Conservation (phyloP, 306 rosid genomes). For the Urtica urens region DNA sequence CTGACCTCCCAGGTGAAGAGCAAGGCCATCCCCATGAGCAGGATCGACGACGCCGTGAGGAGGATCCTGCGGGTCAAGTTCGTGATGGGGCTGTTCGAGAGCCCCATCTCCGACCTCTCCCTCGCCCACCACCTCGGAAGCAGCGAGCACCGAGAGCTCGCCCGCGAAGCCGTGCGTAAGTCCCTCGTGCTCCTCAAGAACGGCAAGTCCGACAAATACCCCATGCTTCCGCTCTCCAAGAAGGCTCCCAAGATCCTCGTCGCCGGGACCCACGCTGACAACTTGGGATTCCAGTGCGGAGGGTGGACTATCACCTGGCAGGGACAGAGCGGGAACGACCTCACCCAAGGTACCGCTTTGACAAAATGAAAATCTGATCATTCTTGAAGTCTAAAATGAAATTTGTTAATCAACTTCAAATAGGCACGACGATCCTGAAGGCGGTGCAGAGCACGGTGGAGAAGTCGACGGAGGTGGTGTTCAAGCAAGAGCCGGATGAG, state of each 20-base stretch:
- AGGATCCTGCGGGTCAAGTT: conserved; percentile 72
- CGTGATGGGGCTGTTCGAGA: conserved; percentile 72
- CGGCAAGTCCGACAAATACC: conserved; percentile 37
- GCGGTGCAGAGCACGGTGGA: conserved; percentile 63
- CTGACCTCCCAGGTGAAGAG: conserved; percentile 52
- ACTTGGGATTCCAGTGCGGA: conserved; percentile 87
- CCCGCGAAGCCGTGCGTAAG: conserved; percentile 91
- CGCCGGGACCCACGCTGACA: conserved; percentile 84
- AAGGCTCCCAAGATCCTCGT: conserved; percentile 62
- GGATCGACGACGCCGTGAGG: conserved; percentile 73
- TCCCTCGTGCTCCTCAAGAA: conserved; percentile 80
- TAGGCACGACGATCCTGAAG: conserved; percentile 80
- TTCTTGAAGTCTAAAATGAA: not conserved
- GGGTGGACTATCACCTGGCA: conserved; percentile 99
- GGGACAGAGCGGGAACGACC: conserved; percentile 63
- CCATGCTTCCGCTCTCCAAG: conserved; percentile 88
- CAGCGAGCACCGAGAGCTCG: conserved; percentile 78
- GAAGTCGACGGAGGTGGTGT: conserved; percentile 53
- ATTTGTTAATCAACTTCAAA: not conserved
- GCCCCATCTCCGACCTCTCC: conserved; percentile 61
- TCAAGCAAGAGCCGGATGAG: conserved; percentile 55
- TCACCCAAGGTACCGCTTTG: conserved; percentile 40
- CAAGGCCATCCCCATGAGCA: conserved; percentile 51
- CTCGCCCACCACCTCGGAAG: conserved; percentile 56
- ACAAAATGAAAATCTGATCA: not conserved